phyloP scores from a whole-genome alignment of 441 rosid genomes.

The Populus hybrid region DNA sequence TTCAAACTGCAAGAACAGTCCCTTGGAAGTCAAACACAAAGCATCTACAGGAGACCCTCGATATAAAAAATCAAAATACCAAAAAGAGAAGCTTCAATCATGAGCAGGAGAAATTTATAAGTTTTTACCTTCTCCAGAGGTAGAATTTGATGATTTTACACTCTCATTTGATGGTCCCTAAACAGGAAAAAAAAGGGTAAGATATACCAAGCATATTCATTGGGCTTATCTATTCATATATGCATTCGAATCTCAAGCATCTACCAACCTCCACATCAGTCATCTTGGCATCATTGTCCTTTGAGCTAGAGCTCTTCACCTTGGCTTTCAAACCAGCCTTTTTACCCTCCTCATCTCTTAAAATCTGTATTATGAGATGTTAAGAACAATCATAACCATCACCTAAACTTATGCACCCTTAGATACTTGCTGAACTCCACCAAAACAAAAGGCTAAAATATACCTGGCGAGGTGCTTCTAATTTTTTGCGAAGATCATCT shows the following conservation, averaged over 20 bases:
- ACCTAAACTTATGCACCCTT: not conserved
- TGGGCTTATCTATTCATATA: not conserved
- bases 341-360: constrained; percentile 87
- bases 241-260: constrained; percentile 5
- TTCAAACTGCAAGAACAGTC: too few species aligned
- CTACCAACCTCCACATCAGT: constrained; percentile 61
- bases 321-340: constrained; percentile 65
- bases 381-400: constrained; percentile 4
- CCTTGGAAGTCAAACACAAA: not conserved
- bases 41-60: not conserved
- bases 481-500: constrained; percentile 65
- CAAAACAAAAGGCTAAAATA: constrained; percentile 11
- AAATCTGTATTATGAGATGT: constrained; percentile 36
- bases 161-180: constrained; percentile 64
- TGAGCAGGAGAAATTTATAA: not conserved
- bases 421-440: not conserved
- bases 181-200: constrained; percentile 1
- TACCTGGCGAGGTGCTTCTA: constrained; percentile 94
- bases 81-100: not conserved
- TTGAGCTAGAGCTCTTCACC: constrained; percentile 52
- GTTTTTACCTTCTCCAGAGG: constrained; percentile 51
- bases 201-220: constrained; percentile 4
- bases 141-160: constrained; percentile 51
- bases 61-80: not conserved
- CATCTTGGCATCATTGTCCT: constrained; percentile 71